These are phyloP conservation scores for Penicillium sp. DNA, from an alignment of 2,329 filamentous ascomycete genomes.

Conservation along the genomic window DNA sequence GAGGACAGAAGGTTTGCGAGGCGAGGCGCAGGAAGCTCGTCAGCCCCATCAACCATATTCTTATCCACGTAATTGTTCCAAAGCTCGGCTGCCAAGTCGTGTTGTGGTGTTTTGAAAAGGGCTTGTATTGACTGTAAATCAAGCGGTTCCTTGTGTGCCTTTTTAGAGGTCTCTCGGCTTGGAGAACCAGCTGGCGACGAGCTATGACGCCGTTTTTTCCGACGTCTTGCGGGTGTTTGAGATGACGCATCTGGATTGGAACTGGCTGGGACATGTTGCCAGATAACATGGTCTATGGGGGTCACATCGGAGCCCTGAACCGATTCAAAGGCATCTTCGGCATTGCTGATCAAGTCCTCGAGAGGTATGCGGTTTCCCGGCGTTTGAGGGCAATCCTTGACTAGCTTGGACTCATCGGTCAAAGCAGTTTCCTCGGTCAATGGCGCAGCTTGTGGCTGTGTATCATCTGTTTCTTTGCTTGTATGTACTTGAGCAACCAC, in stretches of 20 bases:
- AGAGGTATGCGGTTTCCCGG: constrained; percentile 54
- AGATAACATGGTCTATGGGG: constrained; percentile 56
- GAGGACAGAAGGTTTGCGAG: constrained; percentile 63
- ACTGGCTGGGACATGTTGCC: constrained; percentile 47
- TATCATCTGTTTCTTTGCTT: constrained; percentile 14
- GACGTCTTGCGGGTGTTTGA: constrained; percentile 41
- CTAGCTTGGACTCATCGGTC: constrained; percentile 21
- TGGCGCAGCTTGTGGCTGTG: constrained; percentile 14
- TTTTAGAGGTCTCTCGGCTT: constrained; percentile 37
- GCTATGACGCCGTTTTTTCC: constrained; percentile 64
- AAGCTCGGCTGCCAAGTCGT: constrained; percentile 66
- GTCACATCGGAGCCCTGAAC: constrained; percentile 46
- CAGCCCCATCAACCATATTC: constrained; percentile 40
- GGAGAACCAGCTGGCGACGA: constrained; percentile 69
- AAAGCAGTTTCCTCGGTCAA: constrained; percentile 18
- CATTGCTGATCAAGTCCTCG: constrained; percentile 56
- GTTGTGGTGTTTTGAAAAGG: constrained; percentile 59
- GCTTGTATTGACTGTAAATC: constrained; percentile 56
- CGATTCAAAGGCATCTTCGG: constrained; percentile 50
- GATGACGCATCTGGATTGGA: constrained; percentile 42
- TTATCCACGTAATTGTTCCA: constrained; percentile 68
- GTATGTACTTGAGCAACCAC: constrained; percentile 23
- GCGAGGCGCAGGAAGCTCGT: constrained; percentile 50
- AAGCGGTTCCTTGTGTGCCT: constrained; percentile 40
- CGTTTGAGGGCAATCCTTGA: constrained; percentile 49